Evolutionary conservation across 805 yeast species (phyloP), one percentile per base, ranked within the genome.

Genomic region (Candida anglica): DNA sequence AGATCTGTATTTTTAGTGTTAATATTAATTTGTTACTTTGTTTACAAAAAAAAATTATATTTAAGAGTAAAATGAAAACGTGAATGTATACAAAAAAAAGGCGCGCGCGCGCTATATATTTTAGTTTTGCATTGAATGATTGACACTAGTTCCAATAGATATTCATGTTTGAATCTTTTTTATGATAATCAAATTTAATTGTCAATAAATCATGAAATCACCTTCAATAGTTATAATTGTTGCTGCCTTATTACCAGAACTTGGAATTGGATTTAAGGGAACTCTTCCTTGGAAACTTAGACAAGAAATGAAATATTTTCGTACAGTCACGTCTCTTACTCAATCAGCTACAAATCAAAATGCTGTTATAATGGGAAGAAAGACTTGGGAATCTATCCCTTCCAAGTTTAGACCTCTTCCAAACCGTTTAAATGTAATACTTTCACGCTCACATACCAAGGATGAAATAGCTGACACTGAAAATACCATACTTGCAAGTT

Each of bases 371-470:
- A 93, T 93, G 98, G 98, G 98, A 10, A 72, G 97, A 39, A 84
- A 80, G 52, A 91, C 98, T 2, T 93, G 97, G 95, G 93, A 88
- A 20, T 85, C 95, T 6, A 89, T 93, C 20, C 98, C 98, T 0
- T 41, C 59, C 2, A 79, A 73, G 52, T 93, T 87, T 60, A 68
- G 95, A 41, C 98, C 98, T 0, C 67, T 93, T 28, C 80, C 81
- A 3, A 76, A 69, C 31, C 71, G 98, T 37, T 37, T 77, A 18
- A 93, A 93, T 55, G 77, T 88, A 10, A 77, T 93, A 0, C 60
- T 93, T 8, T 82, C 95, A 17, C 60, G 88, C 31, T 52, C 60
- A 13, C 48, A 47, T 11, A 48, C 45, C 15, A 35, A 36, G 6
- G 39, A 41, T 3, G 57, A 46, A 14, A 36, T 47, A n/a, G 48